Evolutionary conservation across 192 early-diverging fungal species (phyloP), one percentile per base, ranked within the genome.

Genomic region (Polychytrium aggregatum): DNA sequence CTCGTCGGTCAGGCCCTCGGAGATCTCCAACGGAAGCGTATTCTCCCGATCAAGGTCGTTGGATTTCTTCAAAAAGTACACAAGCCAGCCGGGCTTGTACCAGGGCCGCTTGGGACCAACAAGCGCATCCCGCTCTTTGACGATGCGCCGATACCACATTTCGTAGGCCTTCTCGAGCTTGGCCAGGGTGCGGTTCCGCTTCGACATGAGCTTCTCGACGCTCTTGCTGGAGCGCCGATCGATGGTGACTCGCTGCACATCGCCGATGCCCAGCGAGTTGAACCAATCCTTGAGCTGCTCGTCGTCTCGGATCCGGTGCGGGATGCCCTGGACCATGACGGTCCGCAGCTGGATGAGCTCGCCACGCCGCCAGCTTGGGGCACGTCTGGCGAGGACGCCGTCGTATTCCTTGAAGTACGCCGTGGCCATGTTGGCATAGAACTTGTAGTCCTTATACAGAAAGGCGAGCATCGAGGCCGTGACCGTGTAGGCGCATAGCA

Each of bases 301-400:
- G 30, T 72, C 65, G 33, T 25, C 63, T 10, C 62, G 57, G 31
- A 78, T 50, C 17, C 56, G 50, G 9, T 29, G 42, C 3, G 72
- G 66, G 33, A 78, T 55, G 45, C 76, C 66, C 40, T 58, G 57
- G 20, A 78, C 63, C 21, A 78, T 20, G 4, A 78, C 56, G 4
- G 72, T 75, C 5, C 72, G 50, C 22, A 65, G 46, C 41, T 74
- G 68, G 10, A 72, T 30, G 25, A 57, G 43, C 44, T 75, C 71
- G 29, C 50, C 56, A 27, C 46, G 50, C 3, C 66, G 46, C 66
- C 66, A 68, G 11, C 46, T 49, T 27, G 56, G 46, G 9, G 42
- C 27, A 6, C 60, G 52, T 22, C 39, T 47, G 4, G 44, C 52
- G 26, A 34, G 33, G 25, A 25, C 24, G 11, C 47, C 53, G 26